Evolutionary conservation across 805 yeast species (phyloP).

Genomic region (Pichia occidentalis): DNA sequence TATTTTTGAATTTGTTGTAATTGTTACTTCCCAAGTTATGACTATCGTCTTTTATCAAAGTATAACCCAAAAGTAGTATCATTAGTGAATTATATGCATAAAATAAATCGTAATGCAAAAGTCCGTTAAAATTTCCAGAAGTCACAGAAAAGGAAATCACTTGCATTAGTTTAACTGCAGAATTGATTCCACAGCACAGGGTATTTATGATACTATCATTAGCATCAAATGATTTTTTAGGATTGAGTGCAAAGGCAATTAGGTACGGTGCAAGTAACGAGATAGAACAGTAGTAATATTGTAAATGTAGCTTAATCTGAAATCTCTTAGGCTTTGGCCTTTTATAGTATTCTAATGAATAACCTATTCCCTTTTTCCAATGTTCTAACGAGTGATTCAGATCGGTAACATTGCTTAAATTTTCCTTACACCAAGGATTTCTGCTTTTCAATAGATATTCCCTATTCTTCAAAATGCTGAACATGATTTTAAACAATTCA

Average conservation of each 20-base stretch:
- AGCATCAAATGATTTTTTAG: slow-evolving; percentile 22
- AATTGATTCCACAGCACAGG: slow-evolving; percentile 28
- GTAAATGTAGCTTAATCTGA: slow-evolving; percentile 28
- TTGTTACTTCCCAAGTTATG: too few species aligned
- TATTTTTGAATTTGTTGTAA: too few species aligned
- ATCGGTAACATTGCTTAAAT: slow-evolving; percentile 28
- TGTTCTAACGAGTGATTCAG: slow-evolving; percentile 23
- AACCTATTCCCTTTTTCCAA: slow-evolving; percentile 22
- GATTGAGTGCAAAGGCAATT: slow-evolving; percentile 24
- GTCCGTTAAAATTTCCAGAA: slow-evolving; percentile 25
- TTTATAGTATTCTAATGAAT: slow-evolving; percentile 12
- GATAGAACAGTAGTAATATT: slow-evolving; percentile 28
- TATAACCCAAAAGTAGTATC: slow-evolving; percentile 30
- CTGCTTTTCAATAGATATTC: slow-evolving; percentile 22
- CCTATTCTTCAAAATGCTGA: slow-evolving; percentile 28
- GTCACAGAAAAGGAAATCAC: slow-evolving; percentile 19
- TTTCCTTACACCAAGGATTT: slow-evolving; percentile 28
- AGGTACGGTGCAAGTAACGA: slow-evolving; percentile 31
- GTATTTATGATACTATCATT: slow-evolving; percentile 28
- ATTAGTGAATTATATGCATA: slow-evolving; percentile 32
- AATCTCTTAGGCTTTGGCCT: slow-evolving; percentile 20
- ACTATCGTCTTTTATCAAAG: slow-evolving; percentile 23
- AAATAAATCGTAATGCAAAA: slow-evolving; percentile 32
- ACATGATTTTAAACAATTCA: slow-evolving; percentile 26
- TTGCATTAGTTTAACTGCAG: slow-evolving; percentile 27